phyloP scores from a whole-genome alignment of 2,329 filamentous ascomycete genomes.

The Trichocomaceae sp. region DNA sequence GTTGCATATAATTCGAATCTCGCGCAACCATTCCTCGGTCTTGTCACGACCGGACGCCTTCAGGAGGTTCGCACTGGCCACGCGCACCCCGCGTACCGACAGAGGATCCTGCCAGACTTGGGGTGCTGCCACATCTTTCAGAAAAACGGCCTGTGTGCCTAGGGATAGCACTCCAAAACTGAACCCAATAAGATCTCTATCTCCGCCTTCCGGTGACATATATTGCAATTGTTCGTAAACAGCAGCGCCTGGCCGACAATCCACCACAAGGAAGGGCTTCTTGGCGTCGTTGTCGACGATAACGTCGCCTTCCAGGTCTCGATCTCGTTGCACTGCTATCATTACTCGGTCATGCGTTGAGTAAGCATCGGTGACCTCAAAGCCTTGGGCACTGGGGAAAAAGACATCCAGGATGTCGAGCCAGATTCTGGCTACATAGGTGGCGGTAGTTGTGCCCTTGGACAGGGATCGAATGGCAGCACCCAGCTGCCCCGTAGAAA shows the following conservation, averaged over 20 bases:
- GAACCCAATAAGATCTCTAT: neutral
- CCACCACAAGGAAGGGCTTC: neutral
- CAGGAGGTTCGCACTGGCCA: constrained; percentile 4
- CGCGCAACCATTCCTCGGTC: constrained; percentile 10
- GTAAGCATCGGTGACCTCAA: neutral
- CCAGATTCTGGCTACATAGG: constrained; percentile 6
- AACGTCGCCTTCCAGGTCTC: constrained; percentile 2
- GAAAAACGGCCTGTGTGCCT: constrained; percentile 2
- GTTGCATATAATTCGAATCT: neutral
- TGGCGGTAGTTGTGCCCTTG: constrained; percentile 4
- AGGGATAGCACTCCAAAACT: constrained; percentile 5
- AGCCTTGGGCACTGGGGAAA: constrained; percentile 9
- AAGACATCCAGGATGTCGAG: constrained; percentile 3
- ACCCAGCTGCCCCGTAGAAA: constrained; percentile 6
- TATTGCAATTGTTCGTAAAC: neutral
- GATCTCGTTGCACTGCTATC: neutral
- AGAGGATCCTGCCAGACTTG: neutral
- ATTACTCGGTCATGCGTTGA: neutral
- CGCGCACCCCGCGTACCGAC: neutral
- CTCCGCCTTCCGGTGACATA: neutral
- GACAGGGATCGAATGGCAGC: constrained; percentile 5
- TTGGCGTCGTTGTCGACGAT: neutral
- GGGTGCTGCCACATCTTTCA: neutral
- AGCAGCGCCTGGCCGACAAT: neutral
- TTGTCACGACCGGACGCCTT: constrained; percentile 10